Evolutionary conservation across 768 basidiomycete genomes (phyloP).

Genomic region (Trametes meyenii): DNA sequence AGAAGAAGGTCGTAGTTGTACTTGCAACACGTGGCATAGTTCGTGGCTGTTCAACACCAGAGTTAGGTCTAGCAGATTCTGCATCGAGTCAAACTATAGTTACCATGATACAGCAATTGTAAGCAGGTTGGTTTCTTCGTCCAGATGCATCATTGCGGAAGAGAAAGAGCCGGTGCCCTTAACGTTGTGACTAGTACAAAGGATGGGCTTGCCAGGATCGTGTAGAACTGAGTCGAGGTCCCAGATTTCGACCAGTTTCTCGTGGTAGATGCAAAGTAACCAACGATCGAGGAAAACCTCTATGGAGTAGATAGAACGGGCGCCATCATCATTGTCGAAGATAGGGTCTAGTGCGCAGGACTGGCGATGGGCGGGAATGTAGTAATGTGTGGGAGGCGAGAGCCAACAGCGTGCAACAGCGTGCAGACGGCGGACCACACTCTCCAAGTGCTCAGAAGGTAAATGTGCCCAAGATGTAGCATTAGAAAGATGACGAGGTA

Average conservation of each 20-base stretch:
- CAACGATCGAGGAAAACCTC: slow-evolving; percentile 49
- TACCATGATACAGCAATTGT: slow-evolving; percentile 31
- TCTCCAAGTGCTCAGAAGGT: slow-evolving; percentile 9
- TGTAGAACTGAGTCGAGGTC: slow-evolving; percentile 32
- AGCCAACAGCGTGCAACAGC: slow-evolving; percentile 23
- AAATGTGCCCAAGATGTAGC: neutral
- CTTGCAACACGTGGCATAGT: slow-evolving; percentile 19
- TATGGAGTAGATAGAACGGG: slow-evolving; percentile 38
- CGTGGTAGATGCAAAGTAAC: slow-evolving; percentile 48
- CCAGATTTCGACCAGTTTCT: slow-evolving; percentile 47
- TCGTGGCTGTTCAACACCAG: slow-evolving; percentile 18
- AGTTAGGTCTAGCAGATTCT: slow-evolving; percentile 16
- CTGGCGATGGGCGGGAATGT: slow-evolving; percentile 9
- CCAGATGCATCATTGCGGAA: slow-evolving; percentile 23
- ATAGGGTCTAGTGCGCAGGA: slow-evolving; percentile 9
- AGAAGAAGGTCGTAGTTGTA: slow-evolving; percentile 8
- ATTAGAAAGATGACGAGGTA: slow-evolving; percentile 19
- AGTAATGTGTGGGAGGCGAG: slow-evolving; percentile 12
- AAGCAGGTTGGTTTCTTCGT: slow-evolving; percentile 15
- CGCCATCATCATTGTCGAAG: slow-evolving; percentile 15
- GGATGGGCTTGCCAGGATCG: slow-evolving; percentile 4
- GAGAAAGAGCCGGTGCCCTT: slow-evolving; percentile 20
- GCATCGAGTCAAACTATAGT: slow-evolving; percentile 6
- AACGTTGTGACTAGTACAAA: slow-evolving; percentile 14
- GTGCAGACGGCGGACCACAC: slow-evolving; percentile 4